A percentile compares a stretch with the other conserved stretches of the same genome.
Conservation (phyloP, 192 early-diverging fungal species). For the Podila minutissima region DNA sequence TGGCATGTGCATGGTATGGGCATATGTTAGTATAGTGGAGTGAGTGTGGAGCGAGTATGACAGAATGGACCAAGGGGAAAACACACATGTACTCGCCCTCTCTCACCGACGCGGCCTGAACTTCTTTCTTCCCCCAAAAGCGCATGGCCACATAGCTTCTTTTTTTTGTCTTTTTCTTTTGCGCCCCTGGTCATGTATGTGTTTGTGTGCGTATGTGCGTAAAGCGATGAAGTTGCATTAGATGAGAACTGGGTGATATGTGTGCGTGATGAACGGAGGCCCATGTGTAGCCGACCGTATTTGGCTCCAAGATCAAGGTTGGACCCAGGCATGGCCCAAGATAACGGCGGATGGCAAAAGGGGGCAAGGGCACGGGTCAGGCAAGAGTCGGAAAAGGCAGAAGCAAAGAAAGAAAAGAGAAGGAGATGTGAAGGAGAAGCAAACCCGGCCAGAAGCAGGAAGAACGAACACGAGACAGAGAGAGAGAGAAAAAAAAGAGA, state of each 20-base stretch:
- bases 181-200: no score
- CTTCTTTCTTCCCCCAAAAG: no score
- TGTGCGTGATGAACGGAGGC: not conserved
- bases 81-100: not conserved
- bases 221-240: not conserved
- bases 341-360: not conserved
- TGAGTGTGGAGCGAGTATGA: not conserved
- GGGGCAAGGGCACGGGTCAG: not conserved
- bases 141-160: no score
- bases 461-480: not conserved
- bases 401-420: not conserved
- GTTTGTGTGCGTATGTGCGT: not conserved
- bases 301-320: no score
- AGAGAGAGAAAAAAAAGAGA: not conserved
- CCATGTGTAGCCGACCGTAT: not conserved
- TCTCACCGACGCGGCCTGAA: no score
- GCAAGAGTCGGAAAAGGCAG: not conserved
- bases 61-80: conserved; percentile 3
- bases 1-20: no score
- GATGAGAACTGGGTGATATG: not conserved
- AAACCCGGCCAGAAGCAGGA: not conserved
- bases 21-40: not conserved
- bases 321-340: not conserved
- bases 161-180: no score
- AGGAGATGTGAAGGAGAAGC: not conserved